Conservation (phyloP, 2,329 filamentous ascomycete species). For the Cercospora nicotianae region DNA sequence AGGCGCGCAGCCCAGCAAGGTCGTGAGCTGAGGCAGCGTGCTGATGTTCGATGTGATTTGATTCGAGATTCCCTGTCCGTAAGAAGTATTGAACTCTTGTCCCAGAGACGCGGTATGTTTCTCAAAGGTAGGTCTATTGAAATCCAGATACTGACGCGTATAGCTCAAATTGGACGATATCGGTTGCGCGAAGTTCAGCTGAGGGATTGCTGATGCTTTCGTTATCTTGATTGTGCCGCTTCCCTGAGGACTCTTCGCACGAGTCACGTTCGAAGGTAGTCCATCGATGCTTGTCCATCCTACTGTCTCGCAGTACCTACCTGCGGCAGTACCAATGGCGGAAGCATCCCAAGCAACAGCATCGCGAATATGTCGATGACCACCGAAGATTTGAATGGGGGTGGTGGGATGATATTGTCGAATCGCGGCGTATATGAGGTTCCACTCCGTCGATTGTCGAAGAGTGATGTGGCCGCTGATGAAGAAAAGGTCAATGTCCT, state of each 20-base stretch:
- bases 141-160: conserved; percentile 65
- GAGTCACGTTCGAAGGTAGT: conserved; percentile 48
- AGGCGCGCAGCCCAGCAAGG: conserved; percentile 22
- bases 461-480: conserved; percentile 64
- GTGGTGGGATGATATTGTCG: conserved; percentile 56
- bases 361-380: conserved; percentile 54
- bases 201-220: conserved; percentile 16
- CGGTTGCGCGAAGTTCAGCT: conserved; percentile 25
- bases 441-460: conserved; percentile 46
- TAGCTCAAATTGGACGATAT: conserved; percentile 42
- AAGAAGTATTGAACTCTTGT: conserved; percentile 24
- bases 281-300: conserved; percentile 67
- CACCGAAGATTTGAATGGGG: conserved; percentile 64
- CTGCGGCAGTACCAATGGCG: conserved; percentile 62
- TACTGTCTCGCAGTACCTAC: conserved; percentile 65
- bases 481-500: conserved; percentile 64
- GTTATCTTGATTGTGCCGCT: conserved; percentile 42
- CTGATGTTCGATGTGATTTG: conserved; percentile 24
- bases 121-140: conserved; percentile 65
- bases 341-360: conserved; percentile 64
- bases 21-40: conserved; percentile 22
- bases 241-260: conserved; percentile 44
- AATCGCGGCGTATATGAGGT: conserved; percentile 59
- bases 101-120: conserved; percentile 54
- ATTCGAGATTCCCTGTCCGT: conserved; percentile 21